Conservation (phyloP, 768 basidiomycete species). For the Podaxis carcinomalis region DNA sequence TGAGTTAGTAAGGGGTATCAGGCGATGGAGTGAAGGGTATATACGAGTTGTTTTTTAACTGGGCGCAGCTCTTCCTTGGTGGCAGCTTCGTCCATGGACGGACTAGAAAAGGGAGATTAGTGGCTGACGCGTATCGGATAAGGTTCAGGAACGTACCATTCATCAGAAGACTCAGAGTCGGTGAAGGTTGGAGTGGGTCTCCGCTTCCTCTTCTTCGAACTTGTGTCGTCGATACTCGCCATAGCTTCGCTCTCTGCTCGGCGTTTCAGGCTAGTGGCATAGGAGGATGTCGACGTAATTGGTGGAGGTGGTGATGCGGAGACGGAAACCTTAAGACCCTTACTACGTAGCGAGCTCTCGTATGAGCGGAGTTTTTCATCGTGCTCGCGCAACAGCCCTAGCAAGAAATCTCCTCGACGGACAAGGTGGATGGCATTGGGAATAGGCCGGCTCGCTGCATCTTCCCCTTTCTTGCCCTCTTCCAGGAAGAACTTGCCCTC, state of each 20-base stretch:
- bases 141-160: conserved; percentile 57
- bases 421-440: conserved; percentile 98
- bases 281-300: conserved; percentile 63
- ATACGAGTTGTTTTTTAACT: conserved; percentile 91
- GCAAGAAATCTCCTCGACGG: conserved; percentile 91
- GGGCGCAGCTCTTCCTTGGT: conserved; percentile 96
- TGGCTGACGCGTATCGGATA: conserved; percentile 4
- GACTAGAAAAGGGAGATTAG: conserved; percentile 37
- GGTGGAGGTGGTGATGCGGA: conserved; percentile 68
- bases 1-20: conserved; percentile 11
- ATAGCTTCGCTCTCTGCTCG: conserved; percentile 85
- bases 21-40: conserved; percentile 21
- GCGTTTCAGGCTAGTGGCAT: conserved; percentile 59
- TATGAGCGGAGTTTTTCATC: conserved; percentile 89
- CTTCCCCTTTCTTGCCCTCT: conserved; percentile 93
- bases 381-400: conserved; percentile 79
- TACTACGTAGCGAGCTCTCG: conserved; percentile 72
- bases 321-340: conserved; percentile 50
- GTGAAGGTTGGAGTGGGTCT: conserved; percentile 97
- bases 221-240: conserved; percentile 71
- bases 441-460: conserved; percentile 78
- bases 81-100: conserved; percentile 90
- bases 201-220: conserved; percentile 76
- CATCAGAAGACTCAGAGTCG: conserved; percentile 88
- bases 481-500: conserved; percentile 97